Conservation (phyloP, 306 rosid species). For the Fagus sylvatica region DNA sequence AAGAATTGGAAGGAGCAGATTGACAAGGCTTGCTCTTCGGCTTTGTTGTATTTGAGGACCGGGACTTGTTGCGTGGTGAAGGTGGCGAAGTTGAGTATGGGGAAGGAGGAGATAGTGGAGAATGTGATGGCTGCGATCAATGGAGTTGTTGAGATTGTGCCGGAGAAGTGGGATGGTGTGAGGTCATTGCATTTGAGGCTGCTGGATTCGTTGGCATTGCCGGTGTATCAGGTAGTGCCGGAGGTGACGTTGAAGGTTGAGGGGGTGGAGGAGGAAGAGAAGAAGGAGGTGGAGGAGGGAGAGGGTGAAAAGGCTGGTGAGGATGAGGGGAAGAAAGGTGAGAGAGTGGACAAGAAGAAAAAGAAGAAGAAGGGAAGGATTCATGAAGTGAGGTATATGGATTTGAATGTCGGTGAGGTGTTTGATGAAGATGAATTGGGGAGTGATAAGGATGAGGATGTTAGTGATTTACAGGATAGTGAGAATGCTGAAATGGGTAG, state of each 20-base stretch:
- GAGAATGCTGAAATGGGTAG: slow-evolving; percentile 25
- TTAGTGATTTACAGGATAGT: slow-evolving; percentile 9
- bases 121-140: slow-evolving; percentile 56
- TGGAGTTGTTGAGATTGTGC: slow-evolving; percentile 62
- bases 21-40: slow-evolving; percentile 50
- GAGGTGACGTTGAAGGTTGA: slow-evolving; percentile 60
- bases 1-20: slow-evolving; percentile 82
- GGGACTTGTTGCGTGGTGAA: slow-evolving; percentile 80
- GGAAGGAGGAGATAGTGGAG: slow-evolving; percentile 46
- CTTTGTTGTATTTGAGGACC: slow-evolving; percentile 48
- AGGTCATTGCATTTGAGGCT: slow-evolving; percentile 81
- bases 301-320: slow-evolving; percentile 9
- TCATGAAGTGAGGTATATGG: slow-evolving; percentile 76
- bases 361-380: slow-evolving; percentile 72
- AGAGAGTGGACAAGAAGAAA: slow-evolving; percentile 6
- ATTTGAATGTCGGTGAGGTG: slow-evolving; percentile 36
- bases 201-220: slow-evolving; percentile 65
- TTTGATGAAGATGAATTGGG: slow-evolving; percentile 22
- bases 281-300: neutral
- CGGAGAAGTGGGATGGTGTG: slow-evolving; percentile 67
- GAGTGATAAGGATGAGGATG: slow-evolving; percentile 23
- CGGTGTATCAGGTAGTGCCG: slow-evolving; percentile 62
- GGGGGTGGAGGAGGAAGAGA: slow-evolving; percentile 33
- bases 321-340: slow-evolving; percentile 17
- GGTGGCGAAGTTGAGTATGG: slow-evolving; percentile 61